These are phyloP conservation scores for Bryoerythrophyllum caledonicum DNA, from an alignment of 225 moss, liverwort and hornwort genomes.

Conservation along the genomic window DNA sequence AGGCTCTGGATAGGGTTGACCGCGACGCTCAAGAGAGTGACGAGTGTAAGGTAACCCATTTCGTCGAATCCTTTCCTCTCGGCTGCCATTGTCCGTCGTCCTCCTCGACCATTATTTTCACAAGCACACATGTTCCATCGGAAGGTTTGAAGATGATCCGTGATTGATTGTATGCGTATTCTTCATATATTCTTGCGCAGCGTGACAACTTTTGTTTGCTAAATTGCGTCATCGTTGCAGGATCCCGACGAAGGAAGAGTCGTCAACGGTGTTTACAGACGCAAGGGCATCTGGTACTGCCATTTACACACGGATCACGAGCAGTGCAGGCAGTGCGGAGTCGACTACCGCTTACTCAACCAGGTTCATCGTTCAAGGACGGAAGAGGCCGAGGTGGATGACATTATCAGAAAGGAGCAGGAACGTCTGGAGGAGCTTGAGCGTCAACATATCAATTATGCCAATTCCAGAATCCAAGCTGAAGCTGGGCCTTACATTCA, in stretches of 20 bases:
- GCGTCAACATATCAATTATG: constrained; percentile 16
- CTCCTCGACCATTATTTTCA: no score
- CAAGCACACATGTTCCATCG: neutral
- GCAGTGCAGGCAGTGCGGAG: constrained; percentile 35
- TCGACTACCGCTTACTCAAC: constrained; percentile 38
- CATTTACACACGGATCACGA: constrained; percentile 24
- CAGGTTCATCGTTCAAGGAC: constrained; percentile 30
- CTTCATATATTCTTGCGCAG: neutral
- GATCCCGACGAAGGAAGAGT: constrained; percentile 31
- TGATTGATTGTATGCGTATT: neutral
- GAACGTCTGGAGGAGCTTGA: constrained; percentile 34
- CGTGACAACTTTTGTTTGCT: no score
- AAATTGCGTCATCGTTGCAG: no score
- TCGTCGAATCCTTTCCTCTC: no score
- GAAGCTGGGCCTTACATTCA: constrained; percentile 14
- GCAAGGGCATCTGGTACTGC: constrained; percentile 39
- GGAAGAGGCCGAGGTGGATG: constrained; percentile 24
- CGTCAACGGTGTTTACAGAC: constrained; percentile 27
- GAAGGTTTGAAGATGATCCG: neutral
- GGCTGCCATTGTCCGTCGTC: no score
- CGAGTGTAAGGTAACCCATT: constrained; percentile 23
- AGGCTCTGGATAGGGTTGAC: constrained; percentile 42
- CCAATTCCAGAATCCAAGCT: neutral
- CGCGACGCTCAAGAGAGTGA: constrained; percentile 20
- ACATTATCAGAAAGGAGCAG: constrained; percentile 35